phyloP scores from a whole-genome alignment of 176 grass and related monocot species.

The Secale cereale region DNA sequence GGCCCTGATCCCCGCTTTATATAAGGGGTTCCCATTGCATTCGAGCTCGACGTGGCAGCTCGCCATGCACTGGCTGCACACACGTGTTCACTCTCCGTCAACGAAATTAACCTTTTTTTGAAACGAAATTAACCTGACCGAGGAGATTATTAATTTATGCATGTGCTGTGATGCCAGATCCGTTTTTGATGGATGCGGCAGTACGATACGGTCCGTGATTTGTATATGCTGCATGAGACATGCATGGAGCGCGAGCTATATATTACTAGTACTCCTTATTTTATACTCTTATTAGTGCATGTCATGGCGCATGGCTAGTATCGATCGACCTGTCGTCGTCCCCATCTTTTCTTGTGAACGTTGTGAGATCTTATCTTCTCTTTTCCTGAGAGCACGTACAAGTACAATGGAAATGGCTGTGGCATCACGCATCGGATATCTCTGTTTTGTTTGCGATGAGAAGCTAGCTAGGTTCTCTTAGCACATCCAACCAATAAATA shows the following conservation, averaged over 20 bases:
- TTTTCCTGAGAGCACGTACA: background rate
- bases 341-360: background rate
- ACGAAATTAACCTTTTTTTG: background rate
- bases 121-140: background rate
- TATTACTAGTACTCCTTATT: background rate
- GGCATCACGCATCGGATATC: too few species aligned
- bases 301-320: too few species aligned
- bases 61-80: background rate
- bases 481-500: too few species aligned
- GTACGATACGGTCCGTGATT: background rate
- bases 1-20: background rate
- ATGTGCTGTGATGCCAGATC: background rate
- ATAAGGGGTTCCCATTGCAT: background rate
- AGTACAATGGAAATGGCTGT: too few species aligned
- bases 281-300: too few species aligned
- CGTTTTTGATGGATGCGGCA: background rate
- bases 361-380: background rate
- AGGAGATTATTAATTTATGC: background rate
- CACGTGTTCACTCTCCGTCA: background rate
- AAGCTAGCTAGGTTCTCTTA: too few species aligned
- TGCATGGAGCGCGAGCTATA: background rate
- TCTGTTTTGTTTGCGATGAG: too few species aligned
- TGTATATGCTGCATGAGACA: background rate
- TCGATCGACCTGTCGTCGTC: too few species aligned
- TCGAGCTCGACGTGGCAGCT: background rate